Conservation (phyloP, 352 stramenopile genomes). For the Pseudoperonospora humuli region DNA sequence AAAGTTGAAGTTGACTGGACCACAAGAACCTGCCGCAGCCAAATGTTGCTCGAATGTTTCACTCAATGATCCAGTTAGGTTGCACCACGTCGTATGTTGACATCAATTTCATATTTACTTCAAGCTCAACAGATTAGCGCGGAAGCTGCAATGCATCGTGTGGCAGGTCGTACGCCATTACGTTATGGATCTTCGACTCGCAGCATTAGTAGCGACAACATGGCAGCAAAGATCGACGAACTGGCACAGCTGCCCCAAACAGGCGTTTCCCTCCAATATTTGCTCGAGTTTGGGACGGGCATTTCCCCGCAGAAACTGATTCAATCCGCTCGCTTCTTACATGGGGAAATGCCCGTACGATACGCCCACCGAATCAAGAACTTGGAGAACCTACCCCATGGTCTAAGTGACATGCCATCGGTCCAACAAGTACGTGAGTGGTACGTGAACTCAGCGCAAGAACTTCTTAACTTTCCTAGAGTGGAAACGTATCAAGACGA, state of each 20-base stretch:
- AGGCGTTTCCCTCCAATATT: slow-evolving; percentile 80
- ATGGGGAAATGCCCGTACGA: slow-evolving; percentile 97
- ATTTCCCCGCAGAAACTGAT: slow-evolving; percentile 83
- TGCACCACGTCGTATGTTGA: too few species aligned
- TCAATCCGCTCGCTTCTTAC: slow-evolving; percentile 93
- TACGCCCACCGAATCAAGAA: slow-evolving; percentile 94
- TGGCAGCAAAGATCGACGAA: slow-evolving; percentile 61
- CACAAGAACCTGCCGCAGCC: too few species aligned
- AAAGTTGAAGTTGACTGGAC: too few species aligned
- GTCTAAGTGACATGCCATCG: slow-evolving; percentile 89
- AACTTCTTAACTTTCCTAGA: slow-evolving; percentile 86
- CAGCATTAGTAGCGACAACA: slow-evolving; percentile 25
- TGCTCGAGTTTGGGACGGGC: slow-evolving; percentile 83
- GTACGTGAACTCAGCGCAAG: slow-evolving; percentile 95
- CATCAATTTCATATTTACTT: too few species aligned
- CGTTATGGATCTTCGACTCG: slow-evolving; percentile 7
- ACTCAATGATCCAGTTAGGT: too few species aligned
- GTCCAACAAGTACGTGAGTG: slow-evolving; percentile 94
- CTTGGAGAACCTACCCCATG: slow-evolving; percentile 92
- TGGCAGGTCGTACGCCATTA: slow-evolving; percentile 2
- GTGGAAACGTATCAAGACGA: slow-evolving; percentile 85
- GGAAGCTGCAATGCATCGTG: slow-evolving; percentile 8
- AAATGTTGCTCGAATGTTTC: too few species aligned
- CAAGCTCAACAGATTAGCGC: too few species aligned
- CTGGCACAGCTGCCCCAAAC: slow-evolving; percentile 72